A percentile compares a stretch with the other conserved stretches of the same genome.
These are phyloP conservation scores for Kwoniella dejecticola DNA, from an alignment of 768 basidiomycete genomes.

Conservation along the genomic window DNA sequence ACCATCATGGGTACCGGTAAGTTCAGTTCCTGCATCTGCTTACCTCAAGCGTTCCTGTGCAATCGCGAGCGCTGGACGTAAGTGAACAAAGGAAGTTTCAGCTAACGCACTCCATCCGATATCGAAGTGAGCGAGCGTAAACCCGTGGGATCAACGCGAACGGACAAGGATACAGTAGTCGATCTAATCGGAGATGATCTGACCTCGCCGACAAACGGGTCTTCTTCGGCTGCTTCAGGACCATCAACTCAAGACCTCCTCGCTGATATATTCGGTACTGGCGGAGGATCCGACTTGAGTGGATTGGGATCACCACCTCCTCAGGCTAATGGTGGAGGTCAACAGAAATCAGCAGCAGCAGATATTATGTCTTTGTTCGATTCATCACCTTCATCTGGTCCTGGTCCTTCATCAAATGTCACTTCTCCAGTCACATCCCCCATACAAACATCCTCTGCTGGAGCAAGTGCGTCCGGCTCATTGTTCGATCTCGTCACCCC, in stretches of 20 bases:
- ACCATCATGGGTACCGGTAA: conserved; percentile 90
- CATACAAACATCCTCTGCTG: conserved; percentile 26
- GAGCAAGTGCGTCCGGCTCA: conserved; percentile 38
- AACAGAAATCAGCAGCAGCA: conserved; percentile 64
- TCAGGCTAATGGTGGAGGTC: no score
- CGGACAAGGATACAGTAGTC: conserved; percentile 67
- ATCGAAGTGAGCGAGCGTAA: conserved; percentile 88
- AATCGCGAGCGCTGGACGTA: no score
- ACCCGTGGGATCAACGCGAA: conserved; percentile 85
- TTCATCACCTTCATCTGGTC: conserved; percentile 57
- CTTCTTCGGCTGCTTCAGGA: conserved; percentile 52
- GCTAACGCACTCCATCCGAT: neutral
- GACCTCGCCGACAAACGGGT: conserved; percentile 56
- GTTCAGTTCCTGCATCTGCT: conserved; percentile 44
- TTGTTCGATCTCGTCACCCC: conserved; percentile 39
- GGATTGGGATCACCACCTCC: conserved; percentile 38
- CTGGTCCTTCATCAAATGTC: conserved; percentile 55
- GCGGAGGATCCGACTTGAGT: conserved; percentile 41
- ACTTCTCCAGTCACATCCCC: conserved; percentile 49
- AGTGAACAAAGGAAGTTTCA: no score
- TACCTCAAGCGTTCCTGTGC: no score
- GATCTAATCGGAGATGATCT: conserved; percentile 83
- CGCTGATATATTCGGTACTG: conserved; percentile 81
- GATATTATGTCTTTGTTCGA: conserved; percentile 92
- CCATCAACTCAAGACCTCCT: conserved; percentile 76